Base-by-base conservation (phyloP, 345 rosid species). In the Rubroshorea leprosula region DNA sequence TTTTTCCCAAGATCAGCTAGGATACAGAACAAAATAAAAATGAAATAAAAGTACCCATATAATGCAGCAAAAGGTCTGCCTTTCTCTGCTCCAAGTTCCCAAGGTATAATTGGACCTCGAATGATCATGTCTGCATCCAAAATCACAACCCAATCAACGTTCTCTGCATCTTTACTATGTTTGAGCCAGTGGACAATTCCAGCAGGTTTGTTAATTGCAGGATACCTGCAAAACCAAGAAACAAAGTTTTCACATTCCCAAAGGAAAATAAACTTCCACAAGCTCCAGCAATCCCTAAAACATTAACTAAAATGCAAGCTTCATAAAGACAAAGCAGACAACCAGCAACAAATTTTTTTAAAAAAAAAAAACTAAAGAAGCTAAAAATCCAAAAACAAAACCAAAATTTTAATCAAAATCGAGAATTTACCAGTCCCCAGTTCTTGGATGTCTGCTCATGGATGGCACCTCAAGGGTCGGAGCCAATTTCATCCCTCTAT, bases 51-150 rank as follows among this genome's bases (percentile, higher is more conserved):
- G 54, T 85, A 93, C 97, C 97, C 97, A 65, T 93, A 93, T 68
- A 70, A 82, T 5, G 99, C 99, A 21, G 99, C 79, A 58, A 93
- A 82, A 19, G 99, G 96, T 58, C 75, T 77, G 61, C 96, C 99
- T 70, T 62, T 80, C 71, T 89, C 86, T 0, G 90, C 96, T 58
- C 97, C 99, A 55, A 93, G 94, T 58, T 93, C 84, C 97, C 96
- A 85, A 35, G 97, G 96, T 69, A 93, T 75, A 51, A 93, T 82
- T 11, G 96, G 97, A 61, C 97, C 96, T 74, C 99, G 60, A 54
- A 89, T 69, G 70, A 93, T 89, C 99, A 85, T 85, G 72, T 93
- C 99, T 19, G 99, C 99, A 76, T 93, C 99, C 35, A 93, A 74
- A 80, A 93, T 93, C 53, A 93, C 96, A 46, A 93, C 95, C 97